Conservation (phyloP, 345 rosid genomes). For the Syzygium oleosum region DNA sequence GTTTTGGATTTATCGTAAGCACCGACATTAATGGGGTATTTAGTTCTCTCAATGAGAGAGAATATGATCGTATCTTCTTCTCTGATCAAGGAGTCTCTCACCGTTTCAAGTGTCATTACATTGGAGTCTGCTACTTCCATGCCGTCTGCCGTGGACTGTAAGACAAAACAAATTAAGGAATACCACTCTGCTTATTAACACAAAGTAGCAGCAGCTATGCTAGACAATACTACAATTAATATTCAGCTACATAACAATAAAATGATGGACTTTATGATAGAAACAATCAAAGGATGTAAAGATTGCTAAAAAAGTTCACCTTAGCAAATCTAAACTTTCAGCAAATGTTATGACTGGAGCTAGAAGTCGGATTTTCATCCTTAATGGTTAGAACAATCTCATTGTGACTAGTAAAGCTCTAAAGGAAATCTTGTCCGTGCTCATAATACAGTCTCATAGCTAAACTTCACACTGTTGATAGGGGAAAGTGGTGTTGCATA, state of each 20-base stretch:
- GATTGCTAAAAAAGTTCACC: not conserved
- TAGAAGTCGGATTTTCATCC: not conserved
- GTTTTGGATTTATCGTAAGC: conserved; percentile 17
- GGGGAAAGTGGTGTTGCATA: not conserved
- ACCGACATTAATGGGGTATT: conserved; percentile 41
- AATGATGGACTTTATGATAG: not conserved
- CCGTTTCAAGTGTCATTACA: conserved; percentile 36
- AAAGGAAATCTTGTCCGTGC: not conserved
- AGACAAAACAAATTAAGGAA: not conserved
- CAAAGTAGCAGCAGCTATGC: not conserved
- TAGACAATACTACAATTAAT: not conserved
- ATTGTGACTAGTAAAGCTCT: not conserved
- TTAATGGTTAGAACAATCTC: not conserved
- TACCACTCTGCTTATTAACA: not conserved
- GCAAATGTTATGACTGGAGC: not conserved
- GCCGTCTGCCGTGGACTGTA: not conserved
- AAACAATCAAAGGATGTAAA: not conserved
- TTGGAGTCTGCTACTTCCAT: conserved; percentile 17
- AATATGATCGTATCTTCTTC: conserved; percentile 82
- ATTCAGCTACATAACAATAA: not conserved
- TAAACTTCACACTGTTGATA: not conserved
- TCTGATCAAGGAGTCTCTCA: conserved; percentile 58
- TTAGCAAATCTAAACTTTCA: not conserved
- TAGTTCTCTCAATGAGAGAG: conserved; percentile 71
- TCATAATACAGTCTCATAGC: not conserved